Evolutionary conservation across 768 basidiomycete species (phyloP).

Genomic region (Brasilioporus rufonigricans): DNA sequence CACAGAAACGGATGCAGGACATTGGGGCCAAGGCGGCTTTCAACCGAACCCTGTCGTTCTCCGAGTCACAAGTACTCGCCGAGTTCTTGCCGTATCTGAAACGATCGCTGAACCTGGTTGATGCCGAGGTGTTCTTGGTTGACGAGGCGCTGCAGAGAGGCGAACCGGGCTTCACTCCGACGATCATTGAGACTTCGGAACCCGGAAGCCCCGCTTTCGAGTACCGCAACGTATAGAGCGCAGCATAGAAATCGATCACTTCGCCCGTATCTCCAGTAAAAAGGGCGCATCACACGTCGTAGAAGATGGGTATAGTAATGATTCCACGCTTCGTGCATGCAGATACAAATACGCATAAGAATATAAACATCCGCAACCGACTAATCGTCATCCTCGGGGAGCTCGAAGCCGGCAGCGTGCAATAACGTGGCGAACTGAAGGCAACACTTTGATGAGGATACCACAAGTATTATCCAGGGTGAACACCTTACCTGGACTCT

Average conservation of each 20-base stretch:
- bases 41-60: constrained; percentile 79
- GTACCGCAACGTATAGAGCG: constrained; percentile 67
- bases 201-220: constrained; percentile 86
- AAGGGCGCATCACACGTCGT: neutral
- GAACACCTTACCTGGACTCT: constrained; percentile 70
- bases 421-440: constrained; percentile 65
- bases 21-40: constrained; percentile 77
- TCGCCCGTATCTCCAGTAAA: neutral
- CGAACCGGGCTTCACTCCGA: constrained; percentile 57
- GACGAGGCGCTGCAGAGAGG: constrained; percentile 61
- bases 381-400: constrained; percentile 16
- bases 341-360: constrained; percentile 3
- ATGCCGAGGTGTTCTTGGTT: constrained; percentile 68
- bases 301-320: neutral
- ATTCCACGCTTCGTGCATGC: neutral
- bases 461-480: neutral
- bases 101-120: constrained; percentile 65
- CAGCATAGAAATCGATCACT: neutral
- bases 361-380: neutral
- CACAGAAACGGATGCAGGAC: constrained; percentile 77
- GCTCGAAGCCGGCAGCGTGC: constrained; percentile 63
- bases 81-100: constrained; percentile 80
- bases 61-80: constrained; percentile 68
- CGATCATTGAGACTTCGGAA: constrained; percentile 81
- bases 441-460: neutral